These are phyloP conservation scores for Phyllosticta capitalensis DNA, from an alignment of 2,329 filamentous ascomycete species.

Conservation along the genomic window DNA sequence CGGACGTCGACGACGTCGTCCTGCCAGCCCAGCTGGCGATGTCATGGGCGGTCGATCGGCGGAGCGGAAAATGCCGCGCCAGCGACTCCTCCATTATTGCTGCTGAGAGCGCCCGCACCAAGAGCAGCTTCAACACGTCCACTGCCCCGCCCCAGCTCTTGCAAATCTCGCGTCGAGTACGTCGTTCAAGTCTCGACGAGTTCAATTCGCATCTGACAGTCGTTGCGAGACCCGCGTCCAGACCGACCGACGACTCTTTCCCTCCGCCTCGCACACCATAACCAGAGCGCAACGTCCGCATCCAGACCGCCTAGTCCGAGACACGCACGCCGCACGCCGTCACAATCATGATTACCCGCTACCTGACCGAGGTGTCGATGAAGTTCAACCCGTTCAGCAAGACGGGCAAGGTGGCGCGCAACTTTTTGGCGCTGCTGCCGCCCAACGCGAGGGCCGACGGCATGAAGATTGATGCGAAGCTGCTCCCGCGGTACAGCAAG, in stretches of 20 bases:
- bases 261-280: background rate
- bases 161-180: background rate
- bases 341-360: conserved; percentile 67
- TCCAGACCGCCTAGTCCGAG: background rate
- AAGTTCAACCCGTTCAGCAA: conserved; percentile 88
- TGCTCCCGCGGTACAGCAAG: conserved; percentile 61
- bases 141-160: background rate
- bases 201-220: background rate
- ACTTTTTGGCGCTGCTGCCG: conserved; percentile 80
- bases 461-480: conserved; percentile 68
- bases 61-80: conserved; percentile 5
- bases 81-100: conserved; percentile 4
- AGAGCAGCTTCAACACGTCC: background rate
- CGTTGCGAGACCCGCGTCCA: background rate
- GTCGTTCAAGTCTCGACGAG: background rate
- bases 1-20: background rate
- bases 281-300: background rate
- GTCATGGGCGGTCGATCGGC: conserved; percentile 9
- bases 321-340: conserved; percentile 13
- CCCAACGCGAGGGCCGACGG: conserved; percentile 62
- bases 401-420: conserved; percentile 68
- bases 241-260: background rate
- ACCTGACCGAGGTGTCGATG: conserved; percentile 74
- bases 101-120: background rate
- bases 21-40: conserved; percentile 2